Evolutionary conservation across 202 grass and related monocot species (phyloP).

Genomic region (Bolboschoenoplectus hybrid): DNA sequence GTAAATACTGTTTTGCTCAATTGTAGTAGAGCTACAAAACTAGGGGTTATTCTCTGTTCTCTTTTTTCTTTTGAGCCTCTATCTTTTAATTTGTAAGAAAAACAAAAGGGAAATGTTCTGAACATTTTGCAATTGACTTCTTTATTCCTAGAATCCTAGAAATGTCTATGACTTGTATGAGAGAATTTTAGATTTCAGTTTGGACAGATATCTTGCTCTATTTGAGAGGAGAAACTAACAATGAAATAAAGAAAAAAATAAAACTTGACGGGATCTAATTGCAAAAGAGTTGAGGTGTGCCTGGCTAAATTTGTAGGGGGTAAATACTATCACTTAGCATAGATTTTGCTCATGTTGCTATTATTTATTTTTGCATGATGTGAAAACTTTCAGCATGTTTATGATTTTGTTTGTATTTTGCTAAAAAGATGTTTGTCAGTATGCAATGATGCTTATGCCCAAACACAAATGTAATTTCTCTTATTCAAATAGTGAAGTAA

Average conservation of each 20-base stretch:
- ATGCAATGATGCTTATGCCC: too few species aligned
- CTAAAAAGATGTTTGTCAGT: background rate
- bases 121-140: background rate
- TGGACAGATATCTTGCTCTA: background rate
- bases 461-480: background rate
- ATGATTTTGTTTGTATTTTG: background rate
- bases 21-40: slow-evolving; percentile 11
- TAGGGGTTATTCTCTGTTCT: background rate
- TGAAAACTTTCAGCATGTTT: background rate
- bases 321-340: background rate
- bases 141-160: background rate
- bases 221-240: background rate
- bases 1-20: slow-evolving; percentile 25
- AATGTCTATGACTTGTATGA: background rate
- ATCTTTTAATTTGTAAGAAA: background rate
- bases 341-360: background rate
- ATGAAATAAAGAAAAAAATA: slow-evolving; percentile 3
- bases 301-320: too few species aligned
- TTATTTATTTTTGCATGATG: background rate
- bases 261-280: background rate
- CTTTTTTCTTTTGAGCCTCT: background rate
- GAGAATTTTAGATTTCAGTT: background rate
- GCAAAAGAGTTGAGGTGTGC: background rate
- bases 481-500: slow-evolving; percentile 8
- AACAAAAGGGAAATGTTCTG: background rate